Evolutionary conservation across 805 yeast species (phyloP), one percentile per base, ranked within the genome.

Genomic region (Pichia ethanolica): DNA sequence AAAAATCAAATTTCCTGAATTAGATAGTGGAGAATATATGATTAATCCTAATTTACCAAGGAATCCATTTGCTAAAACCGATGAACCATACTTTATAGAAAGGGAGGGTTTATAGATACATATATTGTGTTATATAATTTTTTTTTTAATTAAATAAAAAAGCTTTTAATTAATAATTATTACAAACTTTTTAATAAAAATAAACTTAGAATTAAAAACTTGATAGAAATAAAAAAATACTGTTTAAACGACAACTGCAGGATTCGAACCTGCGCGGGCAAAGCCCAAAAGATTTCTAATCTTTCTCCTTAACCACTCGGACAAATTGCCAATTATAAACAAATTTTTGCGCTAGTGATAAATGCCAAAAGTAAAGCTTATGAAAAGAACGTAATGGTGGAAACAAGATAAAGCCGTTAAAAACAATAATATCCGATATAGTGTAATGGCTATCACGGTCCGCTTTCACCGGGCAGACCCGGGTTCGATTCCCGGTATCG

Each of bases 401-500:
- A n/a, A n/a, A n/a, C n/a, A n/a, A n/a, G n/a, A n/a, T n/a, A n/a
- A n/a, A n/a, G n/a, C n/a, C n/a, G n/a, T n/a, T n/a, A n/a, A n/a
- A n/a, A n/a, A n/a, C n/a, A n/a, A n/a, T n/a, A n/a, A n/a, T n/a
- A n/a, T 80, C 85, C 86, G 86, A 78, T 81, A 75, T 81, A 79
- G 86, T 81, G 86, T 81, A 81, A 80, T 83, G 86, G 86, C 82
- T 81, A 81, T 80, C 86, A 81, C 82, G 84, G 84, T 79, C 78
- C 85, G 85, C 86, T 81, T 81, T 81, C 86, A 81, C 86, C 85
- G 86, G 78, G 86, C 83, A 81, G 71, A 75, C 81, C 82, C 83
- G 86, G 86, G 86, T 81, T 81, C 86, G 85, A 81, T 85, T 80
- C 86, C 86, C 86, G 83, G 87, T 74, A 79, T 79, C 85, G 86